Evolutionary conservation across 202 grass and related monocot genomes (phyloP).

Genomic region (Hordeum pubiflorum): DNA sequence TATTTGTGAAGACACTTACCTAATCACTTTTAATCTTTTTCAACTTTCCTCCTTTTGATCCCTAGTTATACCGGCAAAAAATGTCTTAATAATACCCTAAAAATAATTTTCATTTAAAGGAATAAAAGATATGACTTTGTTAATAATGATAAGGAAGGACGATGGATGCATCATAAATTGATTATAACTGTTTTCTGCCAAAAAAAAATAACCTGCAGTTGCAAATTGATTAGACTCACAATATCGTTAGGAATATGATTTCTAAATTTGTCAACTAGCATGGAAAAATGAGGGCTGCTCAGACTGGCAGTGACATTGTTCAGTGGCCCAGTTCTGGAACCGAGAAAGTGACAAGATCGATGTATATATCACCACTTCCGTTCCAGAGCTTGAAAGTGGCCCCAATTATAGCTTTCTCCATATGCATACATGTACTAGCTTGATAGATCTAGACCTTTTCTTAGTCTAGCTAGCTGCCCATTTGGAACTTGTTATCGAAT

Average conservation of each 20-base stretch:
- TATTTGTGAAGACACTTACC: too few relatives aligned
- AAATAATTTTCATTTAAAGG: not conserved
- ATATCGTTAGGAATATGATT: not conserved
- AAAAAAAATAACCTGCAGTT: not conserved
- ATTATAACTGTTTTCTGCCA: not conserved
- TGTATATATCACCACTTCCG: not conserved
- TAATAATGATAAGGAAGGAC: not conserved
- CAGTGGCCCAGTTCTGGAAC: constrained; percentile 18
- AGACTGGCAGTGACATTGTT: not conserved
- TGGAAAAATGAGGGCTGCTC: not conserved
- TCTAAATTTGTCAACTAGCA: not conserved
- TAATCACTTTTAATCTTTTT: not conserved
- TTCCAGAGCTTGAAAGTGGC: not conserved
- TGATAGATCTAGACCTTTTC: constrained; percentile 25
- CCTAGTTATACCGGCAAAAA: not conserved
- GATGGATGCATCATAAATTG: not conserved
- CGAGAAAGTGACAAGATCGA: constrained; percentile 23
- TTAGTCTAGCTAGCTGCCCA: not conserved
- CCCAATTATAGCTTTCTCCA: not conserved
- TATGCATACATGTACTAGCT: not conserved
- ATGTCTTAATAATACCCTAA: not conserved
- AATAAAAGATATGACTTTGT: not conserved
- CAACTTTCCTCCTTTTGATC: not conserved
- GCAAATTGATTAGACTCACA: not conserved
- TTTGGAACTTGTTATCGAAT: not conserved